Percentiles rank a stretch among this genome's conserved stretches.
phyloP scores from a whole-genome alignment of 345 rosid species.

The Viola odorata region DNA sequence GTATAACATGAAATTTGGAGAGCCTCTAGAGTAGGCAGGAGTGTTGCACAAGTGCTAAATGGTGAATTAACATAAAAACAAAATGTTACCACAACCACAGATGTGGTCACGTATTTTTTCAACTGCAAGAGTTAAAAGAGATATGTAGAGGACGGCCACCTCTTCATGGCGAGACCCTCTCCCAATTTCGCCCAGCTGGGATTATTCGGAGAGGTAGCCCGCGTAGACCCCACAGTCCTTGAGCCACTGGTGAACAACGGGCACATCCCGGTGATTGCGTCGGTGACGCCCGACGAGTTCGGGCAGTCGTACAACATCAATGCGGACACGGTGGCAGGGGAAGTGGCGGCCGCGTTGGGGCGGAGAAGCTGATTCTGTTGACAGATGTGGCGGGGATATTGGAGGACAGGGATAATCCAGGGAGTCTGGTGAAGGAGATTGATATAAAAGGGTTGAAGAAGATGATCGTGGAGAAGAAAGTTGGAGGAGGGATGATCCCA shows the following conservation, averaged over 20 bases:
- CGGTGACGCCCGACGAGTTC: conserved; percentile 68
- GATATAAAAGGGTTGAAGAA: conserved; percentile 78
- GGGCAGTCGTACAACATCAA: conserved; percentile 88
- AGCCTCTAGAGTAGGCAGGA: conserved; percentile 62
- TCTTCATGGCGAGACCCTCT: conserved; percentile 65
- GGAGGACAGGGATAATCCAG: conserved; percentile 48
- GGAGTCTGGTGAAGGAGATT: conserved; percentile 75
- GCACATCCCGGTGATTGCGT: conserved; percentile 81
- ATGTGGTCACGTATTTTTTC: too few relatives aligned
- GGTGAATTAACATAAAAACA: conserved; percentile 53
- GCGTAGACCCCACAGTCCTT: conserved; percentile 55
- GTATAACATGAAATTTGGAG: conserved; percentile 86
- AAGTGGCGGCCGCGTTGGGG: conserved; percentile 84
- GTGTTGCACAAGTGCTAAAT: conserved; percentile 55
- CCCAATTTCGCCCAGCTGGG: conserved; percentile 67
- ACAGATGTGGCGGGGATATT: conserved; percentile 90
- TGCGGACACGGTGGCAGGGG: conserved; percentile 94
- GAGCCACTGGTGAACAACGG: conserved; percentile 52
- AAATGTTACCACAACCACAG: too few relatives aligned
- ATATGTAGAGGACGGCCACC: conserved; percentile 58
- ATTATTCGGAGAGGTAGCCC: conserved; percentile 79
- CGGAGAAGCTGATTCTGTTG: conserved; percentile 79
- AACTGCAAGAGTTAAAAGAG: too few relatives aligned
- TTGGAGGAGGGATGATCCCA: conserved; percentile 92
- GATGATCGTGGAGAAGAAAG: conserved; percentile 67